Evolutionary conservation across 2,329 filamentous ascomycete species (phyloP).

Genomic region (Fusarium vanettenii): DNA sequence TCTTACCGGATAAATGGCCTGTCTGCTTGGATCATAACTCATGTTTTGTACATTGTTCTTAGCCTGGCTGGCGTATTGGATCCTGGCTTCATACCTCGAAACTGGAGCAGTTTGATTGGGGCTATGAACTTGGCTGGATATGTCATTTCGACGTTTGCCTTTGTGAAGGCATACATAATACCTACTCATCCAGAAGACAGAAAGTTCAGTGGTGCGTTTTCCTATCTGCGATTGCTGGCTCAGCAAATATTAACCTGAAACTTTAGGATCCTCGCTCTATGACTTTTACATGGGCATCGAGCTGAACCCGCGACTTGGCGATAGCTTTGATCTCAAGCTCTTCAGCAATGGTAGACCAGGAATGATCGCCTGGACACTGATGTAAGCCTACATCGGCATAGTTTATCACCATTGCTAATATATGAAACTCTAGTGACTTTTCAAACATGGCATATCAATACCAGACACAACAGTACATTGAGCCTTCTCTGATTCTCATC

Average conservation of each 20-base stretch:
- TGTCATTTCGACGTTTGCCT: slow-evolving; percentile 44
- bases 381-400: slow-evolving; percentile 42
- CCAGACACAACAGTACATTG: slow-evolving; percentile 53
- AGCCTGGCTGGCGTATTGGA: slow-evolving; percentile 48
- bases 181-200: slow-evolving; percentile 55
- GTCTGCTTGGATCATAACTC: slow-evolving; percentile 53
- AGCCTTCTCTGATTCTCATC: slow-evolving; percentile 53
- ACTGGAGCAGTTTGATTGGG: slow-evolving; percentile 55
- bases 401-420: slow-evolving; percentile 28
- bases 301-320: slow-evolving; percentile 56
- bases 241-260: neutral
- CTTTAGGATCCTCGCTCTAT: slow-evolving; percentile 51
- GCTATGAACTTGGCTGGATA: slow-evolving; percentile 51
- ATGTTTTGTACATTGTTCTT: slow-evolving; percentile 45
- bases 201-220: slow-evolving; percentile 54
- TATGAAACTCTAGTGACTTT: slow-evolving; percentile 31
- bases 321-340: slow-evolving; percentile 58
- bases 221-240: neutral
- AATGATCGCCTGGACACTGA: slow-evolving; percentile 60
- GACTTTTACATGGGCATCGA: slow-evolving; percentile 61
- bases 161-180: slow-evolving; percentile 52
- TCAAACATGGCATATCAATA: slow-evolving; percentile 53
- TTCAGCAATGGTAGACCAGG: slow-evolving; percentile 61
- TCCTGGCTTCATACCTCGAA: slow-evolving; percentile 53
- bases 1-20: slow-evolving; percentile 58